A percentile compares a stretch with the other conserved stretches of the same genome.
phyloP scores from a whole-genome alignment of 2,329 filamentous ascomycete species.

The Colletotrichum gigasporum region DNA sequence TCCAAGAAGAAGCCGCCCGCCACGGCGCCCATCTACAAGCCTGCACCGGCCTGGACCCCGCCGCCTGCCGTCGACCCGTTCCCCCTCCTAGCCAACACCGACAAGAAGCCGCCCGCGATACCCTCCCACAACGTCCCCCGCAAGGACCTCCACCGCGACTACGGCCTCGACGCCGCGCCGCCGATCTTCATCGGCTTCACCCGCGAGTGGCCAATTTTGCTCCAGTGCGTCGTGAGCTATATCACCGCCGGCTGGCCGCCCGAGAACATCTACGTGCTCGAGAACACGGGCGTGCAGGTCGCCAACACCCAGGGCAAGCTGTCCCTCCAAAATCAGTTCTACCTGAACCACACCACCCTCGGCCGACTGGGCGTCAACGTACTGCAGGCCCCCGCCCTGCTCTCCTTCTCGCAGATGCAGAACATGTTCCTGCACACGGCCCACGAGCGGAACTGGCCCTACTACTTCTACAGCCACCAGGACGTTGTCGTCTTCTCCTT shows the following conservation, averaged over 20 bases:
- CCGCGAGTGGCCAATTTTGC: conserved; percentile 62
- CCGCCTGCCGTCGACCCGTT: conserved; percentile 54
- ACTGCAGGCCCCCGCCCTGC: conserved; percentile 58
- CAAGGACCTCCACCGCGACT: conserved; percentile 47
- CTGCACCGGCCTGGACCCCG: conserved; percentile 43
- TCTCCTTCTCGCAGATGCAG: conserved; percentile 64
- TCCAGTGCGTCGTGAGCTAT: conserved; percentile 65
- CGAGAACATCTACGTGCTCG: conserved; percentile 64
- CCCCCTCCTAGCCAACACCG: conserved; percentile 43
- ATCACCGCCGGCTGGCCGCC: conserved; percentile 68
- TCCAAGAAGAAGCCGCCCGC: conserved; percentile 7
- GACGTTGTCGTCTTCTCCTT: conserved; percentile 56
- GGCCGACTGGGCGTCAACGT: conserved; percentile 61
- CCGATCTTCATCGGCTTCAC: conserved; percentile 70
- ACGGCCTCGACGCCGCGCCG: conserved; percentile 49
- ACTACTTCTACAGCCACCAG: conserved; percentile 68
- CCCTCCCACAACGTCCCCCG: conserved; percentile 54
- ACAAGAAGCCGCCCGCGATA: conserved; percentile 48
- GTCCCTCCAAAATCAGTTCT: conserved; percentile 64
- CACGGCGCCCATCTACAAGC: conserved; percentile 41
- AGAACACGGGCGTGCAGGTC: conserved; percentile 67
- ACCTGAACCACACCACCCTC: conserved; percentile 61
- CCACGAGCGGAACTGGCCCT: conserved; percentile 52
- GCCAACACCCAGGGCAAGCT: conserved; percentile 59
- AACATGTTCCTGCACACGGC: conserved; percentile 61